These are phyloP conservation scores for Selaginella tamariscina DNA, from an alignment of 75 land plant genomes.

Conservation along the genomic window DNA sequence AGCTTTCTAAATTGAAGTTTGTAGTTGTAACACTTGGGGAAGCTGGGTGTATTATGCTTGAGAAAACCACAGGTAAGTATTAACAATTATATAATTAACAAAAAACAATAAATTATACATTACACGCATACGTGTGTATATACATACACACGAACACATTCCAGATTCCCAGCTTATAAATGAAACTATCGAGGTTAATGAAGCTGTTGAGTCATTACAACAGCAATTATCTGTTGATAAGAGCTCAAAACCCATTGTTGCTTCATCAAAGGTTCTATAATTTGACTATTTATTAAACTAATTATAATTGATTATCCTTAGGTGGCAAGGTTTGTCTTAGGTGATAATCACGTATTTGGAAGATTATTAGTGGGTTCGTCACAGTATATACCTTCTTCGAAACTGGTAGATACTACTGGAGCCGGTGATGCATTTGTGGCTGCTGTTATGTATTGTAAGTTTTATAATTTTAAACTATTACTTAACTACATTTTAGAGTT, in stretches of 20 bases:
- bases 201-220: slow-evolving; percentile 38
- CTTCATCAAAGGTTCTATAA: slow-evolving; percentile 52
- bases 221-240: slow-evolving; percentile 23
- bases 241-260: slow-evolving; percentile 34
- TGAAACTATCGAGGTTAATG: slow-evolving; percentile 32
- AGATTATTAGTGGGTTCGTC: slow-evolving; percentile 67
- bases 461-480: neutral
- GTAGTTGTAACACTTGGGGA: slow-evolving; percentile 81
- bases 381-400: slow-evolving; percentile 56
- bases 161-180: neutral
- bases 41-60: slow-evolving; percentile 84
- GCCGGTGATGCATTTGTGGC: slow-evolving; percentile 99
- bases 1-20: slow-evolving; percentile 58
- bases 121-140: too few relatives aligned
- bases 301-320: neutral
- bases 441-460: slow-evolving; percentile 62
- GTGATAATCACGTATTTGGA: slow-evolving; percentile 27
- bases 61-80: slow-evolving; percentile 30
- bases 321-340: slow-evolving; percentile 15
- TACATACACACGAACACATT: neutral
- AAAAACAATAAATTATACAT: too few relatives aligned
- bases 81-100: neutral
- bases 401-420: slow-evolving; percentile 85
- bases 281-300: neutral
- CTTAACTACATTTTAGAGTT: neutral